Evolutionary conservation across 1,284 basidiomycete species (phyloP).

Genomic region (Moesziomyces antarcticus): DNA sequence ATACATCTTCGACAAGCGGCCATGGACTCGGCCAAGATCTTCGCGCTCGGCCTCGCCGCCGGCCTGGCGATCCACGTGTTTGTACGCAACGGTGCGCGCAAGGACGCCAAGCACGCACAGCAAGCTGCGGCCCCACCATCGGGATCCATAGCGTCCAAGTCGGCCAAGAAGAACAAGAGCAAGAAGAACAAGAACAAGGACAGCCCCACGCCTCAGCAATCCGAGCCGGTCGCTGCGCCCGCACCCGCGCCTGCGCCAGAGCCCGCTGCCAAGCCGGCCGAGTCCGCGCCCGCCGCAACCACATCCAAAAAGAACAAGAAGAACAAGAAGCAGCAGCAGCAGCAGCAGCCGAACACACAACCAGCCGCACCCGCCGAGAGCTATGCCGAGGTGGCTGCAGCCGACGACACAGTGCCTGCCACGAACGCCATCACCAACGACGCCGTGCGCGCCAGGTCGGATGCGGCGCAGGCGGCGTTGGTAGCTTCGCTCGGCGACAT

Average conservation of each 20-base stretch:
- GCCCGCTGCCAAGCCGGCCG: neutral
- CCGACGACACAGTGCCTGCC: neutral
- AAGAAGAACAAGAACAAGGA: constrained; percentile 21
- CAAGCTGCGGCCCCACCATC: neutral
- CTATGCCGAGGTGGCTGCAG: constrained; percentile 19
- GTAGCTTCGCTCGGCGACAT: constrained; percentile 33
- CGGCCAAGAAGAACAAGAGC: constrained; percentile 30
- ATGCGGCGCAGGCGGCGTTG: constrained; percentile 26
- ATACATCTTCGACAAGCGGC: too few relatives aligned
- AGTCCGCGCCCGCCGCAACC: constrained; percentile 1
- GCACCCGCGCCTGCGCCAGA: neutral
- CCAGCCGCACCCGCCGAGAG: constrained; percentile 2
- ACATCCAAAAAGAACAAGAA: constrained; percentile 22
- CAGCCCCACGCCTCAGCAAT: neutral
- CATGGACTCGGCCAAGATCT: constrained; percentile 52
- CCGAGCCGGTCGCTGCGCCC: neutral
- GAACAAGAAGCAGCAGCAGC: constrained; percentile 12
- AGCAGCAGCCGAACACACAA: constrained; percentile 8
- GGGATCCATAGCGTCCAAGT: constrained; percentile 10
- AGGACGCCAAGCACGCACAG: neutral
- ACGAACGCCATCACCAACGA: constrained; percentile 22
- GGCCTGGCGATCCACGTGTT: constrained; percentile 36
- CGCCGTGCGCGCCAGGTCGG: constrained; percentile 19
- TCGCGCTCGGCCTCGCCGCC: constrained; percentile 38
- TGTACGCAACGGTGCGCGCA: constrained; percentile 16